phyloP scores from a whole-genome alignment of 345 rosid species.

The Hibiscus mutabilis region DNA sequence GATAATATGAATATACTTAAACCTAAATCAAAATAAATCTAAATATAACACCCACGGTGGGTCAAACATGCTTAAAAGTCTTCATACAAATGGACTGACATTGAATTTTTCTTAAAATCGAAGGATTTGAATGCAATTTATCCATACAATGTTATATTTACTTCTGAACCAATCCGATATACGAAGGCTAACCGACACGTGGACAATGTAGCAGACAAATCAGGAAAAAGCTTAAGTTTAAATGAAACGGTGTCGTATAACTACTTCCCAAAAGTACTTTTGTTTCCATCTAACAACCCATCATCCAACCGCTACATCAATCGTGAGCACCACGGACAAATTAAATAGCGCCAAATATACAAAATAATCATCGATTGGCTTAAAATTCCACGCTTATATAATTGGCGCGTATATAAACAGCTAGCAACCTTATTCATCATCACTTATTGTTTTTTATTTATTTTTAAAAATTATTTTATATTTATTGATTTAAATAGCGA shows the following conservation, averaged over 20 bases:
- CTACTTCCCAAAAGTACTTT: background rate
- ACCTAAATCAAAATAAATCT: no score
- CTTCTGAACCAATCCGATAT: background rate
- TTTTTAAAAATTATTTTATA: background rate
- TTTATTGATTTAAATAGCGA: slow-evolving; percentile 12
- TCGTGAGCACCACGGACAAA: background rate
- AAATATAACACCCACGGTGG: no score
- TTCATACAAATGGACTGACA: no score
- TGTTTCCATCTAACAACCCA: background rate
- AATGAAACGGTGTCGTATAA: slow-evolving; percentile 2
- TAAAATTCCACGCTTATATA: background rate
- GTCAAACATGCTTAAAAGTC: no score
- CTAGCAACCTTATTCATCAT: slow-evolving; percentile 4
- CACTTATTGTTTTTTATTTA: background rate
- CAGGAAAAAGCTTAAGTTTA: background rate
- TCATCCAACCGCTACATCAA: background rate
- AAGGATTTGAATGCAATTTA: background rate
- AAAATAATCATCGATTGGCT: background rate
- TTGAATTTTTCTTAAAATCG: no score
- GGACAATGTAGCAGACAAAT: slow-evolving; percentile 5
- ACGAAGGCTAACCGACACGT: slow-evolving; percentile 6
- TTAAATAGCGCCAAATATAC: background rate
- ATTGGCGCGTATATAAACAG: background rate
- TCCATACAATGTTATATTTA: background rate
- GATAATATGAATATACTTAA: no score